Percentiles rank a stretch among this genome's conserved stretches.
phyloP scores from a whole-genome alignment of 1,139 yeast genomes.

The Diutina rugosa region DNA sequence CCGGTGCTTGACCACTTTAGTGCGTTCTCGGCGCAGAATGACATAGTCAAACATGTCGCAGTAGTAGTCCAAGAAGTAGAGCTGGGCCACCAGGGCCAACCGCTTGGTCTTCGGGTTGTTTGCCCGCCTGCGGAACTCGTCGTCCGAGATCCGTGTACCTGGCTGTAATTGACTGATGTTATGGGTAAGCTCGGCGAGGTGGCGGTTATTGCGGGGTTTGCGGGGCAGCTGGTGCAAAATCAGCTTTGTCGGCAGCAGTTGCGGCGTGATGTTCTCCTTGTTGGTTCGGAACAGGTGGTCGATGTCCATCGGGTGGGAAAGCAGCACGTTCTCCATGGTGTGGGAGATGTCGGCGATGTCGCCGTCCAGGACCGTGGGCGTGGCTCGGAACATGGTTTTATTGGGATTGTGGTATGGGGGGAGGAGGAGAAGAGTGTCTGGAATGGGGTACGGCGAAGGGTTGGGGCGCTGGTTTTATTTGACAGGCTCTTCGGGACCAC shows the following conservation, averaged over 20 bases:
- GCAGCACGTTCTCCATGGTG: conserved; percentile 33
- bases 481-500: not conserved
- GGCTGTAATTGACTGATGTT: conserved; percentile 27
- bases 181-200: conserved; percentile 12
- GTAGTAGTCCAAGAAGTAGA: conserved; percentile 85
- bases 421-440: not conserved
- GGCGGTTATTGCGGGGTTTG: conserved; percentile 6
- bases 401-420: not conserved
- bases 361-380: not conserved
- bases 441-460: not conserved
- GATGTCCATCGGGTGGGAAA: conserved; percentile 26
- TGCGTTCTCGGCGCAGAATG: conserved; percentile 72
- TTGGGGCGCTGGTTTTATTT: not conserved
- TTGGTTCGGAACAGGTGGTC: conserved; percentile 23
- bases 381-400: not conserved
- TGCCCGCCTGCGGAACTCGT: conserved; percentile 46
- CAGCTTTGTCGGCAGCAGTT: conserved; percentile 29
- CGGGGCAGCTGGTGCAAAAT: conserved; percentile 23
- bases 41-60: conserved; percentile 94
- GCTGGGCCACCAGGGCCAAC: conserved; percentile 71
- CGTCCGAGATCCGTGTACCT: conserved; percentile 14
- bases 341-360: conserved; percentile 22
- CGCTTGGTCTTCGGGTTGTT: conserved; percentile 72
- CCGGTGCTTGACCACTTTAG: conserved; percentile 49
- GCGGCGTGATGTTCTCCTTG: conserved; percentile 35